Percentiles rank a stretch among this genome's conserved stretches.
Evolutionary conservation across 148 eudicot species (phyloP).

Genomic region (Chenopodium quinoa): DNA sequence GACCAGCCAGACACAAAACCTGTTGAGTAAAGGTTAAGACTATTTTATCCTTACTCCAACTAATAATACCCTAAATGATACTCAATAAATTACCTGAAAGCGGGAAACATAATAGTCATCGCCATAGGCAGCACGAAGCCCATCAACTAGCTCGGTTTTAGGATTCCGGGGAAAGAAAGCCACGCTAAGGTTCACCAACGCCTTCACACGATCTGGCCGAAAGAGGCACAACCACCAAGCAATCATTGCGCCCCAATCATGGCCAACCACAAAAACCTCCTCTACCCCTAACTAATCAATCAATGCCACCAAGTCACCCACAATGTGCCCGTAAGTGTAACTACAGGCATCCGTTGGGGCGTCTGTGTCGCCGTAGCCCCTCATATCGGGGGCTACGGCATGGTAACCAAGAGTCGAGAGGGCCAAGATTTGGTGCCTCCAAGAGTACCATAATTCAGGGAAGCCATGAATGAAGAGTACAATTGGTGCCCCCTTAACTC

Average conservation of each 20-base stretch:
- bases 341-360: conserved; percentile 40
- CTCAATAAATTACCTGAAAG: conserved; percentile 44
- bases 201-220: conserved; percentile 51
- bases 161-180: conserved; percentile 44
- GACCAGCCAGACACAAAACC: no score
- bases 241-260: conserved; percentile 62
- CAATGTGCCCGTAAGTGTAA: conserved; percentile 50
- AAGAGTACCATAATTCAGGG: conserved; percentile 65
- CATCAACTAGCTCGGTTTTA: conserved; percentile 19
- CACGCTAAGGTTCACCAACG: conserved; percentile 54
- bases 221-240: conserved; percentile 56
- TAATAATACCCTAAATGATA: no score
- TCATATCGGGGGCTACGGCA: conserved; percentile 62
- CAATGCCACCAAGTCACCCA: conserved; percentile 58
- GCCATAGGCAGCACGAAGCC: conserved; percentile 39
- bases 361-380: conserved; percentile 62
- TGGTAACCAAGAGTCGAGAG: conserved; percentile 55
- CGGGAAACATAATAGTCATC: conserved; percentile 53
- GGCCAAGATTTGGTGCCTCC: conserved; percentile 61
- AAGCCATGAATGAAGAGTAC: conserved; percentile 63
- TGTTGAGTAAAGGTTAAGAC: no score
- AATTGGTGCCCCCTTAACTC: conserved; percentile 37
- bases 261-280: conserved; percentile 50
- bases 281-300: conserved; percentile 41
- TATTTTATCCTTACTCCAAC: no score